Evolutionary conservation across 108 stramenopile species (phyloP).

Genomic region (Pseudonitzschia delicatissima): DNA sequence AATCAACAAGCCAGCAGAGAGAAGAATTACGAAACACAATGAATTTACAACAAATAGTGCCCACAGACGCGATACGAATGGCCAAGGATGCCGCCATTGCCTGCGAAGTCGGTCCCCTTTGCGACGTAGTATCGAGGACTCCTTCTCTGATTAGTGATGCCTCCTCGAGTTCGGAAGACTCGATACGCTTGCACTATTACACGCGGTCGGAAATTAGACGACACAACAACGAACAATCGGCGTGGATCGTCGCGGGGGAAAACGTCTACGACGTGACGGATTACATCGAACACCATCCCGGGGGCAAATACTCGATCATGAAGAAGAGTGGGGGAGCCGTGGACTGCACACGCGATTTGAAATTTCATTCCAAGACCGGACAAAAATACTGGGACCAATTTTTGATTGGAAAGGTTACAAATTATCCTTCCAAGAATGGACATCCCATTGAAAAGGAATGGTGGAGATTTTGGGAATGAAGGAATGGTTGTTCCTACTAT

Average conservation of each 20-base stretch:
- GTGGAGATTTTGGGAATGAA: slow-evolving; percentile 38
- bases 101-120: no score
- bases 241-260: slow-evolving; percentile 78
- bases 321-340: slow-evolving; percentile 55
- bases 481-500: no score
- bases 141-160: neutral
- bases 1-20: no score
- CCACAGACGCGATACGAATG: no score
- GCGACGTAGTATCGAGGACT: no score
- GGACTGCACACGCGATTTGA: slow-evolving; percentile 70
- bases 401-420: slow-evolving; percentile 45
- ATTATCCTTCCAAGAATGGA: slow-evolving; percentile 2
- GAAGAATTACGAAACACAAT: no score
- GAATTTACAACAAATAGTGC: no score
- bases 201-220: slow-evolving; percentile 54
- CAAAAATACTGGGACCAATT: slow-evolving; percentile 51
- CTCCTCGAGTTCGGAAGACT: neutral
- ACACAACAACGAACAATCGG: slow-evolving; percentile 60
- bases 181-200: slow-evolving; percentile 4
- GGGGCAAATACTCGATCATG: slow-evolving; percentile 63
- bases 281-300: slow-evolving; percentile 70
- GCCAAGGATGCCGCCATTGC: no score
- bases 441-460: slow-evolving; percentile 23
- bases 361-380: slow-evolving; percentile 62
- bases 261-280: slow-evolving; percentile 77